Evolutionary conservation across 2,329 filamentous ascomycete species (phyloP).

Genomic region (Camptophora hylomeconis): DNA sequence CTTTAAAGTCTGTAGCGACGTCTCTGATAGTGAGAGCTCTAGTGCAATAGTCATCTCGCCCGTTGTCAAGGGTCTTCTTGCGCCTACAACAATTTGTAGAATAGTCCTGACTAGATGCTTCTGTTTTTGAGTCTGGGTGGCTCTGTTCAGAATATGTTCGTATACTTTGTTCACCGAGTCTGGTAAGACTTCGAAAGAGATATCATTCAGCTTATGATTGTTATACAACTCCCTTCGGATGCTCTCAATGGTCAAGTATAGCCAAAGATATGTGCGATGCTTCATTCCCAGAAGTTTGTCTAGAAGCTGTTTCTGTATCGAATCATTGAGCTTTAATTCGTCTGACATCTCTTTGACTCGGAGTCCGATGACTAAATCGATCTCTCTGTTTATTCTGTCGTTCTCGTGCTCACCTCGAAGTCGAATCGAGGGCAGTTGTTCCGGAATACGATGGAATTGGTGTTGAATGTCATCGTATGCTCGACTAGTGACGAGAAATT

Average conservation of each 20-base stretch:
- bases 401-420: constrained; percentile 12
- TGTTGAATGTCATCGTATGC: constrained; percentile 16
- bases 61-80: constrained; percentile 9
- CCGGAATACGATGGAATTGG: constrained; percentile 9
- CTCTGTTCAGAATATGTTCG: constrained; percentile 12
- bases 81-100: constrained; percentile 14
- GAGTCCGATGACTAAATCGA: constrained; percentile 13
- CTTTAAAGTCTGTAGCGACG: background rate
- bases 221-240: constrained; percentile 7
- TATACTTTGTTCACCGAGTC: constrained; percentile 12
- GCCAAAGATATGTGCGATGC: constrained; percentile 21
- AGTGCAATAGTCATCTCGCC: constrained; percentile 12
- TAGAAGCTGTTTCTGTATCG: background rate
- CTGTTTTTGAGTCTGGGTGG: background rate
- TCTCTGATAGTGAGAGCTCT: constrained; percentile 5
- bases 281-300: constrained; percentile 6
- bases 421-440: constrained; percentile 6
- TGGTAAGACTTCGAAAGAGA: constrained; percentile 9
- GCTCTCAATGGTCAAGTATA: constrained; percentile 12
- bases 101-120: constrained; percentile 5
- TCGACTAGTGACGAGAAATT: constrained; percentile 18
- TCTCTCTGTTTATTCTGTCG: constrained; percentile 13
- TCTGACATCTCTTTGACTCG: constrained; percentile 8
- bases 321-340: background rate
- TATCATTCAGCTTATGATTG: constrained; percentile 6